Base-by-base conservation (phyloP, 1,284 basidiomycete species). In the Phlebopus sp. region DNA sequence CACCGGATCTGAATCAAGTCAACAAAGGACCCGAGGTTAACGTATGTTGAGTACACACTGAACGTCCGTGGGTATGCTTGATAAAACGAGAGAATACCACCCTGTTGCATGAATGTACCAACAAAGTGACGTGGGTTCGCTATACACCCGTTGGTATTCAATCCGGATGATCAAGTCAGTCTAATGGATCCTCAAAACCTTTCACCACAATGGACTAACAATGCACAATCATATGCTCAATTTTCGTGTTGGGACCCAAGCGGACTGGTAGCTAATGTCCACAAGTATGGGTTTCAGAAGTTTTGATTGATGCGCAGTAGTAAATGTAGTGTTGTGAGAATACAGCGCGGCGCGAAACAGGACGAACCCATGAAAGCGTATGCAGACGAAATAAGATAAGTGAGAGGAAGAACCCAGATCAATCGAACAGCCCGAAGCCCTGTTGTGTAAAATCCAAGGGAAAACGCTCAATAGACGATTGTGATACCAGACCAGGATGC, bases 371-470 rank as follows among this genome's bases (percentile, higher is more conserved):
- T 44, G 49, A 25, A 29, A 37, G 19, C 30, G 37, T 41, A 49
- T 49, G 47, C 32, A 46, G 47, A 44, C 10, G 46, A 45, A 46
- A 66, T 65, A 66, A 54, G 44, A 59, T 63, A 63, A 25, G 41
- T 23, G 21, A 50, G 40, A 45, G 41, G 49, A 49, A 54, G 49
- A 39, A 57, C 52, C 44, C 19, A 50, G 50, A 62, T 81, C 77
- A 90, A 73, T 90, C 87, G 78, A 89, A 90, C 53, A 90, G 78
- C 77, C 86, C 86, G 77, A 90, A 89, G 71, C 86, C 86, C 83
- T 83, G 55, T 23, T 49, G 38, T 25, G 13, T 36, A 41, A 34
- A 23, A 42, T 45, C 48, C 45, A 47, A 41, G 36, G 46, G 18
- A 31, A 17, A 13, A 21, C 9, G 6, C 15, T 25, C 19, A 11